Evolutionary conservation across 805 yeast species (phyloP).

Genomic region (Wickerhamomyces subpelliculosus): DNA sequence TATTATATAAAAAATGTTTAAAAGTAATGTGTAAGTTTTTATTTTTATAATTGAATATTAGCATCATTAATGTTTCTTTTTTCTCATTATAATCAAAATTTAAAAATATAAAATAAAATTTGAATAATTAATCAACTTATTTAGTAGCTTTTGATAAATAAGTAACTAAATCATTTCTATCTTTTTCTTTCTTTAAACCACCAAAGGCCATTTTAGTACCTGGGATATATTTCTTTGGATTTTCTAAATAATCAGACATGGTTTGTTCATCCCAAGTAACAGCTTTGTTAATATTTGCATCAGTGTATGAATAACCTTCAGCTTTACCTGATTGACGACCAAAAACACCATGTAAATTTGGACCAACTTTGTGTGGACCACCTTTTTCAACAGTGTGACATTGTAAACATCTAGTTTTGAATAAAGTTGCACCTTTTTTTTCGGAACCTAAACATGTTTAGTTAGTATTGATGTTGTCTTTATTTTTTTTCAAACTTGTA

Average conservation of each 20-base stretch:
- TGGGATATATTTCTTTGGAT: slow-evolving; percentile 99
- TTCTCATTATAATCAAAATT: too few species aligned
- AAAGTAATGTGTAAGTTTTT: too few species aligned
- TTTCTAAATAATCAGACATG: slow-evolving; percentile 92
- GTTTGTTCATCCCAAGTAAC: slow-evolving; percentile 83
- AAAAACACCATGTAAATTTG: slow-evolving; percentile 91
- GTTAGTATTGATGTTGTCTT: background rate
- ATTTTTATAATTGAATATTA: too few species aligned
- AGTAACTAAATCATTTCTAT: slow-evolving; percentile 93
- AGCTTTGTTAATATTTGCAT: slow-evolving; percentile 96
- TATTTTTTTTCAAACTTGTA: too few species aligned
- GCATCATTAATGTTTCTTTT: too few species aligned
- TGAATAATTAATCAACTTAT: slow-evolving; percentile 24
- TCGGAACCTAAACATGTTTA: slow-evolving; percentile 38
- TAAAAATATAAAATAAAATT: background rate
- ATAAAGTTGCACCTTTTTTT: slow-evolving; percentile 95
- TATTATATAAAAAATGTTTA: too few species aligned
- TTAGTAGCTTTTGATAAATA: slow-evolving; percentile 59
- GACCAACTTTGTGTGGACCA: slow-evolving; percentile 98
- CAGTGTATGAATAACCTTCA: slow-evolving; percentile 92
- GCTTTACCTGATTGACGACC: slow-evolving; percentile 92
- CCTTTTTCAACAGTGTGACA: slow-evolving; percentile 96
- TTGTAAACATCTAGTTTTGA: slow-evolving; percentile 98
- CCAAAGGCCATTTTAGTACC: slow-evolving; percentile 99
- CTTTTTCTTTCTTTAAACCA: slow-evolving; percentile 98